Conservation (phyloP, 352 stramenopile species). For the Thraustochytrium striatum region DNA sequence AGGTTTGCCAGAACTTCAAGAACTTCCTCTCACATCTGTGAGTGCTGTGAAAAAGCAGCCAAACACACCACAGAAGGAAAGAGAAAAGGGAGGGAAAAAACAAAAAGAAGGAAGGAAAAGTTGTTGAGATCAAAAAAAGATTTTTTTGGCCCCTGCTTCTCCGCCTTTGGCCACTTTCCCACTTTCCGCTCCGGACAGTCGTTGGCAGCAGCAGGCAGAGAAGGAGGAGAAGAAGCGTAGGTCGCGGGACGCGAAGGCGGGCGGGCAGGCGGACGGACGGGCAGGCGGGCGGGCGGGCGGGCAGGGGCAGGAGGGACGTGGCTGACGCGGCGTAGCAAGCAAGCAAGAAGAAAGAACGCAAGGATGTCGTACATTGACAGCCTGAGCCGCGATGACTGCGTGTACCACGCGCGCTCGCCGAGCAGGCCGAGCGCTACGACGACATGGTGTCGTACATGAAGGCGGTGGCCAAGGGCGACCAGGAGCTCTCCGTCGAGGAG, state of each 20-base stretch:
- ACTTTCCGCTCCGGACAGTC: too few relatives aligned
- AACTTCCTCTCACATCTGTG: too few relatives aligned
- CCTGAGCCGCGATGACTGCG: conserved; percentile 44
- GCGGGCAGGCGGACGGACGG: neutral
- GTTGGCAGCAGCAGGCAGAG: too few relatives aligned
- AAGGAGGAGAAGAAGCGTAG: neutral
- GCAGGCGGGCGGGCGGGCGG: neutral
- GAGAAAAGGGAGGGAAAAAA: too few relatives aligned
- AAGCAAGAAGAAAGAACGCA: neutral
- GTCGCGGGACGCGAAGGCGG: neutral
- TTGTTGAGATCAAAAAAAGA: too few relatives aligned
- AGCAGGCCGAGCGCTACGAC: conserved; percentile 84
- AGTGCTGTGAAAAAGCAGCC: too few relatives aligned
- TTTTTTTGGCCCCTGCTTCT: too few relatives aligned
- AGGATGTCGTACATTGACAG: conserved; percentile 37
- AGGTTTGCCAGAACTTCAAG: too few relatives aligned
- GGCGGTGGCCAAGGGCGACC: conserved; percentile 89
- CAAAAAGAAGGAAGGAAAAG: too few relatives aligned
- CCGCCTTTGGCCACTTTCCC: too few relatives aligned
- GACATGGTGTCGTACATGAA: conserved; percentile 95
- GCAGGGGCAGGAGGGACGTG: neutral
- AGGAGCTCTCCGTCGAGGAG: conserved; percentile 97
- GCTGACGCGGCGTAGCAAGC: neutral
- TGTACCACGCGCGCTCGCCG: conserved; percentile 62
- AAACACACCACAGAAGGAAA: too few relatives aligned